phyloP scores from a whole-genome alignment of 2,329 filamentous ascomycete species.

The Setomelanomma holmii region DNA sequence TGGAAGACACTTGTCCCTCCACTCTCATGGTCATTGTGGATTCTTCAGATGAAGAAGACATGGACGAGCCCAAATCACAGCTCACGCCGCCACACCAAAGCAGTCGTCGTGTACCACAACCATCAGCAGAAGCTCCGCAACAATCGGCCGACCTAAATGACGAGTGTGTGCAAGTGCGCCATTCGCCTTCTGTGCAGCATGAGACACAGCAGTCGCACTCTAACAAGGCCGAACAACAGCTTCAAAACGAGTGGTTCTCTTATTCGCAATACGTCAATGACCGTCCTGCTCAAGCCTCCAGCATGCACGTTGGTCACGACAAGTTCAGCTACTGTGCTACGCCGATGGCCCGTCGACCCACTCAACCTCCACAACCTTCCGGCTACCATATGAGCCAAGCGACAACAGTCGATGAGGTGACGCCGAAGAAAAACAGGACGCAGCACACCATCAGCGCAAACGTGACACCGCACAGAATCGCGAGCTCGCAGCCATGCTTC shows the following conservation, averaged over 20 bases:
- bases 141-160: slow-evolving; percentile 26
- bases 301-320: slow-evolving; percentile 35
- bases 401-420: slow-evolving; percentile 41
- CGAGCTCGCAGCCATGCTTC: slow-evolving; percentile 23
- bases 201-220: slow-evolving; percentile 38
- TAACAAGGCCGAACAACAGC: slow-evolving; percentile 42
- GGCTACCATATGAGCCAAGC: slow-evolving; percentile 36
- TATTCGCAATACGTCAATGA: slow-evolving; percentile 41
- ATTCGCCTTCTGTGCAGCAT: slow-evolving; percentile 25
- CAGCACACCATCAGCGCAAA: slow-evolving; percentile 20
- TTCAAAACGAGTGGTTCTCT: slow-evolving; percentile 38
- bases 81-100: slow-evolving; percentile 10
- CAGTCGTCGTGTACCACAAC: neutral
- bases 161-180: slow-evolving; percentile 28
- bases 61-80: neutral
- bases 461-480: slow-evolving; percentile 31
- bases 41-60: slow-evolving; percentile 22
- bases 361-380: slow-evolving; percentile 3
- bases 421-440: slow-evolving; percentile 23
- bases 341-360: slow-evolving; percentile 11
- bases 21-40: slow-evolving; percentile 36
- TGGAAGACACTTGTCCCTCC: slow-evolving; percentile 28
- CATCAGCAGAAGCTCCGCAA: slow-evolving; percentile 8
- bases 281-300: slow-evolving; percentile 27
- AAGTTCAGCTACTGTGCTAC: slow-evolving; percentile 37